phyloP scores from a whole-genome alignment of 2,329 filamentous ascomycete species.

The Aureobasidium namibiae region DNA sequence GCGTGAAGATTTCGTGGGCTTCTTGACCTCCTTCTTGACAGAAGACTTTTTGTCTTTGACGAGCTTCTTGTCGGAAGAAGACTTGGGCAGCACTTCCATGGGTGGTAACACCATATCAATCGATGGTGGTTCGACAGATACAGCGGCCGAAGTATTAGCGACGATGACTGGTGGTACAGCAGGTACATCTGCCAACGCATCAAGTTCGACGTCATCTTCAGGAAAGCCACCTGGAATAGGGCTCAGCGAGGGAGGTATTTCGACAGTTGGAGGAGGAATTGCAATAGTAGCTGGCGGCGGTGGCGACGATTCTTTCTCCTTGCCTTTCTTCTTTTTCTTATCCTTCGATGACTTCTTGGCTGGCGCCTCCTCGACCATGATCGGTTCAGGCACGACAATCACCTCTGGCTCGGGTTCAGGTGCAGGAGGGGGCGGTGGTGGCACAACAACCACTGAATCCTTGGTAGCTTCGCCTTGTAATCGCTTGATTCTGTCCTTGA shows the following conservation, averaged over 20 bases:
- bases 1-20: constrained; percentile 26
- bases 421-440: constrained; percentile 18
- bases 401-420: constrained; percentile 14
- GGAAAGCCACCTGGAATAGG: constrained; percentile 42
- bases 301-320: constrained; percentile 9
- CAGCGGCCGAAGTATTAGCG: constrained; percentile 16
- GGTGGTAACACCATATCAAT: constrained; percentile 11
- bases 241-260: constrained; percentile 24
- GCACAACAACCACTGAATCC: not conserved
- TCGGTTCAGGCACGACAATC: not conserved
- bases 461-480: constrained; percentile 28
- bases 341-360: constrained; percentile 15
- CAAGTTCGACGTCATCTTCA: constrained; percentile 29
- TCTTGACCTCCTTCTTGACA: constrained; percentile 27
- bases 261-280: constrained; percentile 4
- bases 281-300: not conserved
- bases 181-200: constrained; percentile 6
- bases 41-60: constrained; percentile 24
- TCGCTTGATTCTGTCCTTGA: constrained; percentile 47
- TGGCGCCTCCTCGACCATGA: constrained; percentile 9
- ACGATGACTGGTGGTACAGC: not conserved
- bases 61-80: not conserved
- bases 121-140: constrained; percentile 11
- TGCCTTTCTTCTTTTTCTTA: constrained; percentile 18
- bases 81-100: not conserved